A percentile compares a stretch with the other conserved stretches of the same genome.
phyloP scores from a whole-genome alignment of 352 stramenopile genomes.

The Thalassiosira livingstoniorum region DNA sequence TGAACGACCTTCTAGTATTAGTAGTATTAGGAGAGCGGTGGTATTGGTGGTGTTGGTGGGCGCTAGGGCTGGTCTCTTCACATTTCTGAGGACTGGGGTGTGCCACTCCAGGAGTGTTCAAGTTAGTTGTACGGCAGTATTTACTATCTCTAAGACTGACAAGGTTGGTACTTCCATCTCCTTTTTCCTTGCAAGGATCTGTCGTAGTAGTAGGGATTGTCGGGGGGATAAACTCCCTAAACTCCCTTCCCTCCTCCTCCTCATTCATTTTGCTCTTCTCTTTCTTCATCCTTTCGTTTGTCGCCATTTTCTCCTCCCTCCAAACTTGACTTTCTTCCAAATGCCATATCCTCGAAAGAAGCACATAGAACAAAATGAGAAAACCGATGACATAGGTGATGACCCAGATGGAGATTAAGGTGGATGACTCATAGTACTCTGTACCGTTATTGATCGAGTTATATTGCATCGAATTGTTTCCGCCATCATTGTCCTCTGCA shows the following conservation, averaged over 20 bases:
- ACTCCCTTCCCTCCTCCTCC: background rate
- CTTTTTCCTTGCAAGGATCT: too few species aligned
- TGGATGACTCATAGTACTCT: constrained; percentile 18
- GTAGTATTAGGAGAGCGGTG: too few species aligned
- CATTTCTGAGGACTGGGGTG: too few species aligned
- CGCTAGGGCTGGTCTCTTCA: too few species aligned
- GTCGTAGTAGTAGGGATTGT: constrained; percentile 15
- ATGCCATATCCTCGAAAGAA: constrained; percentile 64
- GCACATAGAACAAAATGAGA: constrained; percentile 69
- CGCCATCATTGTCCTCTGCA: background rate
- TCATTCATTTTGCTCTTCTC: background rate
- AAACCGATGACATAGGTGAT: constrained; percentile 76
- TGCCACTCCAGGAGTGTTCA: too few species aligned
- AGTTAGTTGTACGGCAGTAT: too few species aligned
- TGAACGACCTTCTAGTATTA: too few species aligned
- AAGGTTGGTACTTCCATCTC: too few species aligned
- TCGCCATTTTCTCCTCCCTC: constrained; percentile 62
- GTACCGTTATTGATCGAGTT: constrained; percentile 22
- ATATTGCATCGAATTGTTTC: constrained; percentile 10
- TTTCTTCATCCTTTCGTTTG: constrained; percentile 18
- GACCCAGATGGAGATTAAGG: constrained; percentile 75
- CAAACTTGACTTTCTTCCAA: constrained; percentile 80
- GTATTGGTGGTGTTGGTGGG: too few species aligned
- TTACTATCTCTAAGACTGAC: too few species aligned
- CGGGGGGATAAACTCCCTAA: background rate